Percentiles rank a stretch among this genome's conserved stretches.
Evolutionary conservation across 176 grass and related monocot species (phyloP).

Genomic region (Aegilops tauschii): DNA sequence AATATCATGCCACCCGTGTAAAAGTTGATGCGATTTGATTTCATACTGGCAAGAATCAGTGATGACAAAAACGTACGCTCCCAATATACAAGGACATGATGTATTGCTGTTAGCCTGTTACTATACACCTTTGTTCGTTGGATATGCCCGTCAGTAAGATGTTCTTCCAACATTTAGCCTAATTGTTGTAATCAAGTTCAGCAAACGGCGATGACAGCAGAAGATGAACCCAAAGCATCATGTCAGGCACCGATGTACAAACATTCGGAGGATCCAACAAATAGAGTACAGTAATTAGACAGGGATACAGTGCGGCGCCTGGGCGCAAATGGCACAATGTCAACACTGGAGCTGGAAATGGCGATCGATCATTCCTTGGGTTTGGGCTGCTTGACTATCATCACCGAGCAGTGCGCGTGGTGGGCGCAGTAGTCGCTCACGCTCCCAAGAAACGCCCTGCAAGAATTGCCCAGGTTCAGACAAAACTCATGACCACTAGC

Average conservation of each 20-base stretch:
- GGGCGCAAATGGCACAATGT: not conserved
- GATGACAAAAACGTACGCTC: too few relatives aligned
- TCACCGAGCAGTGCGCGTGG: constrained; percentile 57
- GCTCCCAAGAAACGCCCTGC: constrained; percentile 59
- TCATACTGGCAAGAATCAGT: too few relatives aligned
- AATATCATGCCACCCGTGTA: too few relatives aligned
- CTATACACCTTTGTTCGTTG: too few relatives aligned
- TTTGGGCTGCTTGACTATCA: constrained; percentile 67
- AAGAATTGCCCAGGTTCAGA: not conserved
- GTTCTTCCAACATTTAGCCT: too few relatives aligned
- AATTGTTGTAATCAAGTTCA: too few relatives aligned
- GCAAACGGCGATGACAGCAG: not conserved
- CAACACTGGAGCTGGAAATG: not conserved
- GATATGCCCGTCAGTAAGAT: too few relatives aligned
- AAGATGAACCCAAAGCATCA: not conserved
- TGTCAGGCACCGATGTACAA: too few relatives aligned
- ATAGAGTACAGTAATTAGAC: not conserved
- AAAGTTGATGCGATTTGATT: too few relatives aligned
- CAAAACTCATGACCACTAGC: not conserved
- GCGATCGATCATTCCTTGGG: constrained; percentile 5
- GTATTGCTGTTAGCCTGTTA: too few relatives aligned
- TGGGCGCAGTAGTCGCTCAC: constrained; percentile 85
- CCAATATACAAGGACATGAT: too few relatives aligned
- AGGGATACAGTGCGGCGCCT: not conserved
- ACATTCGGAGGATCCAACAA: not conserved